A percentile compares a stretch with the other conserved stretches of the same genome.
Evolutionary conservation across 768 basidiomycete species (phyloP).

Genomic region (Mycena albidolilacea): DNA sequence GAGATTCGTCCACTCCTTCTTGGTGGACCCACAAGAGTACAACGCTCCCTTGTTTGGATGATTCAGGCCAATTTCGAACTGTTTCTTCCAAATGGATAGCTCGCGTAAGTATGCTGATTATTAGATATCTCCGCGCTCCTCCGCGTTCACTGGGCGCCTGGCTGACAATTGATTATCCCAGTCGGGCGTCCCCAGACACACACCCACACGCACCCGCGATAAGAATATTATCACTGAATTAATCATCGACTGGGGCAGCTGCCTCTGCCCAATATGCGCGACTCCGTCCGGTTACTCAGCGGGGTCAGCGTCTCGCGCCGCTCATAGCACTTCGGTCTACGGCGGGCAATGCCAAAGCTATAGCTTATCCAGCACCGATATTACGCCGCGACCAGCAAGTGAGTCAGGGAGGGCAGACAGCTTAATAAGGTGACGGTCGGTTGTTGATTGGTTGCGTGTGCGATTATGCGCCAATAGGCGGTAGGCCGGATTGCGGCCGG

Average conservation of each 20-base stretch:
- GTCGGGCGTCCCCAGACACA: constrained; percentile 1
- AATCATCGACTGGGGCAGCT: background rate
- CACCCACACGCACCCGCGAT: constrained; percentile 19
- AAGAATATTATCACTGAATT: constrained; percentile 18
- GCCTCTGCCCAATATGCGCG: background rate
- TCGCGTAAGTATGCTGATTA: background rate
- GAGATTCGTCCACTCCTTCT: background rate
- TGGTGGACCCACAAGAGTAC: constrained; percentile 31
- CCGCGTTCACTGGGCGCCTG: background rate
- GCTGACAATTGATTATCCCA: constrained; percentile 8
- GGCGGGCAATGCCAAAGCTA: constrained; percentile 1
- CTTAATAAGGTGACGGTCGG: background rate
- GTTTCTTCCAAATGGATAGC: background rate
- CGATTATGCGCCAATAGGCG: constrained; percentile 9
- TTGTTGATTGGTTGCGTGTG: background rate
- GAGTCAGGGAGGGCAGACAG: background rate
- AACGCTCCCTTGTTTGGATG: constrained; percentile 22
- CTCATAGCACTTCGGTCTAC: constrained; percentile 11
- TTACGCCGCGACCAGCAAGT: constrained; percentile 12
- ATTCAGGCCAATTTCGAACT: too few relatives aligned
- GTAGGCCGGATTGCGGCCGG: background rate
- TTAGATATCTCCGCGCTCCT: background rate
- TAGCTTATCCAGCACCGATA: constrained; percentile 23
- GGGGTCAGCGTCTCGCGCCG: constrained; percentile 11
- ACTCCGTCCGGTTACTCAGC: constrained; percentile 12